phyloP scores from a whole-genome alignment of 1,284 basidiomycete species.

The Omphalotus olearius region DNA sequence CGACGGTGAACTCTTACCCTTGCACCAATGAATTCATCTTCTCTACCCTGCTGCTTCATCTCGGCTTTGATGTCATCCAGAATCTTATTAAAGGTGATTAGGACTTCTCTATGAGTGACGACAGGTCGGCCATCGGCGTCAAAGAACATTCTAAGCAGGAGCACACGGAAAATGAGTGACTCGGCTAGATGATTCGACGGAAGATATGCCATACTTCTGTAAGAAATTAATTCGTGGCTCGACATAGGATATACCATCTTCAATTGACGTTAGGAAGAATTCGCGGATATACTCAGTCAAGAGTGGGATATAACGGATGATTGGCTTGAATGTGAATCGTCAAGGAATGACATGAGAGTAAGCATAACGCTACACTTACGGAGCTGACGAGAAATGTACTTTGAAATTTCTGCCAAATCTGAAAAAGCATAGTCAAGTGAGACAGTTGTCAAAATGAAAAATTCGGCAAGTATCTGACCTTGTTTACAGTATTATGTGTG shows the following conservation, averaged over 20 bases:
- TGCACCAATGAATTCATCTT: conserved; percentile 60
- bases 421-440: background rate
- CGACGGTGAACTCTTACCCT: conserved; percentile 34
- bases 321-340: conserved; percentile 31
- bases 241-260: conserved; percentile 71
- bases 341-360: background rate
- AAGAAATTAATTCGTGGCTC: conserved; percentile 71
- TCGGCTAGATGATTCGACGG: background rate
- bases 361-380: conserved; percentile 30
- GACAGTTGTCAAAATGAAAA: background rate
- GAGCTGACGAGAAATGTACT: conserved; percentile 45
- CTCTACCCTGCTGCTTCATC: conserved; percentile 45
- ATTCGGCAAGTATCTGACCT: conserved; percentile 34
- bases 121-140: conserved; percentile 49
- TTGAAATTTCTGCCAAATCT: conserved; percentile 73
- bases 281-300: conserved; percentile 55
- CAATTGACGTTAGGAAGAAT: conserved; percentile 59
- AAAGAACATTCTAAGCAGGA: conserved; percentile 16
- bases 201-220: conserved; percentile 35
- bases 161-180: background rate
- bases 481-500: conserved; percentile 63
- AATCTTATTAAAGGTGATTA: conserved; percentile 53
- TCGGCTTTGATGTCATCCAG: conserved; percentile 52
- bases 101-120: conserved; percentile 56
- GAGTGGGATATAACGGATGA: conserved; percentile 54